These are phyloP conservation scores for Geranomyces variabilis DNA, from an alignment of 192 early-diverging fungal genomes.

Conservation along the genomic window DNA sequence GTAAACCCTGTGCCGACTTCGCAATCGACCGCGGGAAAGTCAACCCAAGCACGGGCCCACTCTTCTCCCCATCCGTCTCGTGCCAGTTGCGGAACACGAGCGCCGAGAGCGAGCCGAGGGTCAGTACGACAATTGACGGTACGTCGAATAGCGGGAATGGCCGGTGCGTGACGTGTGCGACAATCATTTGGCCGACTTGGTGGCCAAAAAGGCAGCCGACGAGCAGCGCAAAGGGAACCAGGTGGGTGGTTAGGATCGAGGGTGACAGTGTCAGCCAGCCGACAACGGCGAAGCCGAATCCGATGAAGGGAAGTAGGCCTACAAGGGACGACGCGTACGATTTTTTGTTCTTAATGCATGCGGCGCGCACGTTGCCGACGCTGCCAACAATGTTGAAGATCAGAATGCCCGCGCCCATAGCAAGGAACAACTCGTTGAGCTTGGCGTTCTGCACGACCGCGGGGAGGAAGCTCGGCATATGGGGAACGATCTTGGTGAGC, in stretches of 20 bases:
- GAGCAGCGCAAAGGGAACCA: slow-evolving; percentile 70
- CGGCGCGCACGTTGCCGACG: slow-evolving; percentile 62
- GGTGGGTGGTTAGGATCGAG: slow-evolving; percentile 62
- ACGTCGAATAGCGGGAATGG: slow-evolving; percentile 79
- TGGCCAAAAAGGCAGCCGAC: slow-evolving; percentile 78
- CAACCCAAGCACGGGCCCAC: background rate
- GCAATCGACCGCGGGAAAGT: slow-evolving; percentile 7
- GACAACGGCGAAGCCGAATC: slow-evolving; percentile 49
- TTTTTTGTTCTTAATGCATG: slow-evolving; percentile 59
- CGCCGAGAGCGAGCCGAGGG: slow-evolving; percentile 13
- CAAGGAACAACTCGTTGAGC: slow-evolving; percentile 59
- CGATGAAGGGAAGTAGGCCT: slow-evolving; percentile 69
- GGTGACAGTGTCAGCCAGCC: slow-evolving; percentile 74
- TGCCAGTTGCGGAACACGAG: slow-evolving; percentile 26
- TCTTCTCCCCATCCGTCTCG: slow-evolving; percentile 18
- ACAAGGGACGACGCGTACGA: slow-evolving; percentile 58
- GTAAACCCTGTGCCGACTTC: background rate
- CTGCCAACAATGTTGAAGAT: slow-evolving; percentile 62
- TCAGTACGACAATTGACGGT: slow-evolving; percentile 6
- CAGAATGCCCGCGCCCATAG: slow-evolving; percentile 50
- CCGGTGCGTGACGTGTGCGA: slow-evolving; percentile 82
- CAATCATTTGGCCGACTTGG: slow-evolving; percentile 82
- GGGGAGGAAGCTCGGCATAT: slow-evolving; percentile 45
- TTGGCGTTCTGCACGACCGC: slow-evolving; percentile 20
- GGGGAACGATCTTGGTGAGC: slow-evolving; percentile 40